Base-by-base conservation (phyloP, 305 asterid species). In the Rubia peregrina region DNA sequence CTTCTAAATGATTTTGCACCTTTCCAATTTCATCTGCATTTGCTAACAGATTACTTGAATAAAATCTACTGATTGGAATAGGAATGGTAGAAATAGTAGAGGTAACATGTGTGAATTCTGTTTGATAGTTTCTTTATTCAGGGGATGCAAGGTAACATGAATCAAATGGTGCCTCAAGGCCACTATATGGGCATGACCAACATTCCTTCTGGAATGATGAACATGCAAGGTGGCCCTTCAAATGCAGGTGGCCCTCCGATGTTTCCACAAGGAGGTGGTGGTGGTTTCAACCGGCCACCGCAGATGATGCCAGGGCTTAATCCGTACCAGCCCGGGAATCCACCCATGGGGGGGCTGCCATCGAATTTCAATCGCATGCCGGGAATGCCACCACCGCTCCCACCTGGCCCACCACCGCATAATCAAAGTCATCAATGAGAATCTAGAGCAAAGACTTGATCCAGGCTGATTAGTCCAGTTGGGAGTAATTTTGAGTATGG, bases 341-440 rank as follows among this genome's bases (percentile, higher is more conserved):
- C 91, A 12, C 87, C 87, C 76, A 87, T 74, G 75, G 81, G 78
- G 48, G 64, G 43, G 74, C 36, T 88, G 91, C 89, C 76, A n/a
- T 77, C 90, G 33, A 87, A 77, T 81, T 94, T 77, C 71, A 85
- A 82, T 71, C 77, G 77, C 70, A 89, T 80, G 51, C 83, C 97
- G 2, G 98, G 96, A 71, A 85, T 90, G 81, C 91, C 86, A 75
- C 98, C 98, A 4, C 92, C 97, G 1, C 85, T 93, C 65, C 98
- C 98, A 24, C 99, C 96, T 3, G 99, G 99, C 0, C 99, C 97
- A 10, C 99, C 96, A 56, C 96, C 97, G 16, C 98, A 92, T 60
- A 89, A 87, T 76, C 97, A 90, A 76, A 66, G 90, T 71, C 96
- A 81, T 74, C 77, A 85, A 75, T 88, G 86, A 85, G 19, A 49